These are phyloP conservation scores for Marasmius sp. DNA, from an alignment of 1,284 basidiomycete genomes.

Conservation along the genomic window DNA sequence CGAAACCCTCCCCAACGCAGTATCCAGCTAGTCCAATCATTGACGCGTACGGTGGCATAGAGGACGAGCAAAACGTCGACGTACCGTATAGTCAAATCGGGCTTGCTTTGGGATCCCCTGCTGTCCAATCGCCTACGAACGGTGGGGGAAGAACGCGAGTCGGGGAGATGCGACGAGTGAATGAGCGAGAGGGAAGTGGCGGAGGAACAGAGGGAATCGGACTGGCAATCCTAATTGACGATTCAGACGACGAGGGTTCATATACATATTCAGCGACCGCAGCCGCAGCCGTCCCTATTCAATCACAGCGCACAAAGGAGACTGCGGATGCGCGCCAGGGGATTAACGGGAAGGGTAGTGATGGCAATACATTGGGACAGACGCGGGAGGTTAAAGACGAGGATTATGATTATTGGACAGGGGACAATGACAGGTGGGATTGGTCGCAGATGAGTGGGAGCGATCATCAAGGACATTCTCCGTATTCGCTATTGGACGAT, in stretches of 20 bases:
- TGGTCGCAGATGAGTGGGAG: not conserved
- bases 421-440: not conserved
- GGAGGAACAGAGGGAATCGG: not conserved
- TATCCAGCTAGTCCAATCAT: not conserved
- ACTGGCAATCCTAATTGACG: not conserved
- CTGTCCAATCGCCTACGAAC: not conserved
- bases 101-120: not conserved
- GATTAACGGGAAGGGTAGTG: not conserved
- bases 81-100: not conserved
- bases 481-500: slow-evolving; percentile 1
- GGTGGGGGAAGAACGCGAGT: not conserved
- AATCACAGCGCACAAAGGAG: not conserved
- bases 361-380: not conserved
- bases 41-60: not conserved
- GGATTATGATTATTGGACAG: not conserved
- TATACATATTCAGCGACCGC: not conserved
- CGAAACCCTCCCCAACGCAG: not conserved
- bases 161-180: not conserved
- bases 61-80: not conserved
- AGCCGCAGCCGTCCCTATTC: not conserved
- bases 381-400: not conserved
- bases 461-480: not conserved
- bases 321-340: not conserved
- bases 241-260: not conserved
- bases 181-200: not conserved